These are phyloP conservation scores for Tubosaeta sp. DNA, from an alignment of 768 basidiomycete species.

Conservation along the genomic window DNA sequence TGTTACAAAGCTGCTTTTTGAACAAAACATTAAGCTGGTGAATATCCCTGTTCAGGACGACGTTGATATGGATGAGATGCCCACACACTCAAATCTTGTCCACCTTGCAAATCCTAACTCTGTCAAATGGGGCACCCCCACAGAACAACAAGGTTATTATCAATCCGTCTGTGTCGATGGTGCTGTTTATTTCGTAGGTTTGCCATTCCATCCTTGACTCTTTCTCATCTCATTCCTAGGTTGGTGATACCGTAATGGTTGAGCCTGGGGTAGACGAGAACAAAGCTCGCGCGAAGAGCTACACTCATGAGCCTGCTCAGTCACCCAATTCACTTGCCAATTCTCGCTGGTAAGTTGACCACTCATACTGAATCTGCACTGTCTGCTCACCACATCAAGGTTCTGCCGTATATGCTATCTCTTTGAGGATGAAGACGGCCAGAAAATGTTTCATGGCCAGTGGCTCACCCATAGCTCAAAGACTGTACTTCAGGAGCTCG, in stretches of 20 bases:
- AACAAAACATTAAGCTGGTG: slow-evolving; percentile 39
- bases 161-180: slow-evolving; percentile 52
- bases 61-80: slow-evolving; percentile 13
- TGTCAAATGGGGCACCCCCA: slow-evolving; percentile 32
- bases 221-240: slow-evolving; percentile 33
- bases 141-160: slow-evolving; percentile 34
- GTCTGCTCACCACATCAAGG: slow-evolving; percentile 36
- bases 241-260: slow-evolving; percentile 62
- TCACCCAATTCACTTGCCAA: slow-evolving; percentile 57
- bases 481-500: slow-evolving; percentile 61
- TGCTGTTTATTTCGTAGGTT: slow-evolving; percentile 48
- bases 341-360: slow-evolving; percentile 49
- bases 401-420: slow-evolving; percentile 68
- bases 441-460: slow-evolving; percentile 63
- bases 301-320: slow-evolving; percentile 36
- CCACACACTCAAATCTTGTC: slow-evolving; percentile 13
- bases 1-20: slow-evolving; percentile 45
- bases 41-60: slow-evolving; percentile 31
- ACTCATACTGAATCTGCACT: neutral
- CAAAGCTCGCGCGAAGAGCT: slow-evolving; percentile 37
- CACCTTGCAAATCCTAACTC: slow-evolving; percentile 29
- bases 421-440: slow-evolving; percentile 38
- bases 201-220: neutral
- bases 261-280: slow-evolving; percentile 51
- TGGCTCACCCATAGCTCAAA: slow-evolving; percentile 65